phyloP scores from a whole-genome alignment of 306 rosid species.

The Rosa lucieae region DNA sequence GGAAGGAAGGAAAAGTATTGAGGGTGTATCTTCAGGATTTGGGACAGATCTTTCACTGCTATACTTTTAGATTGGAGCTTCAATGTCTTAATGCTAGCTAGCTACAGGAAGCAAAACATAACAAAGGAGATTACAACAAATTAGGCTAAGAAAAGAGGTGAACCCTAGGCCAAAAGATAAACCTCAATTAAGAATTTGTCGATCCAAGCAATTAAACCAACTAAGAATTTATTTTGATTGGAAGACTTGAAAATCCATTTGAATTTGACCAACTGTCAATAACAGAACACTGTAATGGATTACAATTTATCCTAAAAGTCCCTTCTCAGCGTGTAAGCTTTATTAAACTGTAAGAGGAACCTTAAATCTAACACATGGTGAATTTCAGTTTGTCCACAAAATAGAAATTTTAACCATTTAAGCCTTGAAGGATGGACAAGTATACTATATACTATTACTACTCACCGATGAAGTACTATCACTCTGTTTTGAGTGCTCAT shows the following conservation, averaged over 20 bases:
- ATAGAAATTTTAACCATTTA: background rate
- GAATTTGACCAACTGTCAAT: background rate
- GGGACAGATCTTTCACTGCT: background rate
- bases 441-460: slow-evolving; percentile 6
- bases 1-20: background rate
- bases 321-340: background rate
- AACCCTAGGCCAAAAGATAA: background rate
- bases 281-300: background rate
- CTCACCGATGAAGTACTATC: slow-evolving; percentile 58
- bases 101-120: background rate
- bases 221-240: background rate
- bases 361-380: background rate
- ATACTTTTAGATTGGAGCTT: background rate
- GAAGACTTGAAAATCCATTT: background rate
- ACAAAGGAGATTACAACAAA: background rate
- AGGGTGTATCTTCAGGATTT: background rate
- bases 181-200: background rate
- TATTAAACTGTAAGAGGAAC: background rate
- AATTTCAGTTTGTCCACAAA: background rate
- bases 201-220: background rate
- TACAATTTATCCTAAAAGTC: background rate
- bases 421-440: slow-evolving; percentile 2
- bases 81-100: background rate
- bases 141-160: background rate
- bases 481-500: slow-evolving; percentile 55